These are phyloP conservation scores for Immersiporthe knoxdaviesiana DNA, from an alignment of 2,329 filamentous ascomycete species.

Conservation along the genomic window DNA sequence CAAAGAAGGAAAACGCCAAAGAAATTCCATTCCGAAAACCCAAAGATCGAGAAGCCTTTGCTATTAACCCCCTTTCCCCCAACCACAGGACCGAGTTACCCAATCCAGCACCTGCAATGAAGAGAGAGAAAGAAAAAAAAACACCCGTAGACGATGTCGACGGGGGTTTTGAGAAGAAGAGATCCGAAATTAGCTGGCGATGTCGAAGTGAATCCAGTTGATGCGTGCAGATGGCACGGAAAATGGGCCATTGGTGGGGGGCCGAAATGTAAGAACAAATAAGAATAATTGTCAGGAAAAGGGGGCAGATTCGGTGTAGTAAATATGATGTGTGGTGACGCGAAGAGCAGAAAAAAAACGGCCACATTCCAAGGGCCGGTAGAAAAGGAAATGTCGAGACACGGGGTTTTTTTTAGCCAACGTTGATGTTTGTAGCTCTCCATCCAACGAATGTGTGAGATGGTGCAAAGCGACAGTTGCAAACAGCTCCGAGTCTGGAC, in stretches of 20 bases:
- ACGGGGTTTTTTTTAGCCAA: no score
- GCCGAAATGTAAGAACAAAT: neutral
- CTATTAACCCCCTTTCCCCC: no score
- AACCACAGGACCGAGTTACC: neutral
- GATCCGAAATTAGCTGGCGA: neutral
- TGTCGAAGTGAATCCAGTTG: neutral
- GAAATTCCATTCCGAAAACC: neutral
- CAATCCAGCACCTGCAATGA: neutral
- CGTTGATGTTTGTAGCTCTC: no score
- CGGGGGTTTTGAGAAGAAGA: neutral
- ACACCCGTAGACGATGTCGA: neutral
- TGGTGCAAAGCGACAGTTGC: no score
- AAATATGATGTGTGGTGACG: neutral
- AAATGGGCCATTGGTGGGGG: neutral
- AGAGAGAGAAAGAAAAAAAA: neutral
- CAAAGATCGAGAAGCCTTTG: neutral
- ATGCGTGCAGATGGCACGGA: neutral
- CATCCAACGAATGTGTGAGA: no score
- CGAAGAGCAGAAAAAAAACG: neutral
- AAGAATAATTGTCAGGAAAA: neutral
- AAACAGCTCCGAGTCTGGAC: no score
- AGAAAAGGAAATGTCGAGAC: neutral
- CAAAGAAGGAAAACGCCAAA: neutral
- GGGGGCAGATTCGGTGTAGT: neutral
- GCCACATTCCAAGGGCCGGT: neutral